phyloP scores from a whole-genome alignment of 2,329 filamentous ascomycete species.

The Apiospora rasikravindrae region DNA sequence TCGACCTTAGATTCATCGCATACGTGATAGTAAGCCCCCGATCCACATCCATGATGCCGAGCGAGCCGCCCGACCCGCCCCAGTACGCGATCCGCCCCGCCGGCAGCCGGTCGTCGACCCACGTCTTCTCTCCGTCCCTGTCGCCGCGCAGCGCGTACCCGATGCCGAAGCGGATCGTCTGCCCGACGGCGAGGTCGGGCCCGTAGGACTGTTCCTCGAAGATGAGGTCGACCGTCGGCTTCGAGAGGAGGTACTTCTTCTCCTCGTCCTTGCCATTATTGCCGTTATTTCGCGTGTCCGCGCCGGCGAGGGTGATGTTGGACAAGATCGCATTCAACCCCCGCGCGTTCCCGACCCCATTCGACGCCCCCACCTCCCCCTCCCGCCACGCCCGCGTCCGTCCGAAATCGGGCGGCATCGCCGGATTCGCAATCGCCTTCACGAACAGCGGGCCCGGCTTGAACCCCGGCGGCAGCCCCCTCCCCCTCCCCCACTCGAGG shows the following conservation, averaged over 20 bases:
- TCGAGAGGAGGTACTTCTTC: conserved; percentile 42
- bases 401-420: conserved; percentile 28
- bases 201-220: conserved; percentile 50
- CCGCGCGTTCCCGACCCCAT: conserved; percentile 52
- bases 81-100: conserved; percentile 37
- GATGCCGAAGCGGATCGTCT: conserved; percentile 46
- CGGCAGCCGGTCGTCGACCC: conserved; percentile 36
- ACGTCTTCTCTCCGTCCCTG: conserved; percentile 25
- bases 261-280: neutral
- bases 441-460: conserved; percentile 33
- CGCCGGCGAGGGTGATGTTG: conserved; percentile 59
- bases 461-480: conserved; percentile 25
- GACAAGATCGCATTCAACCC: conserved; percentile 48
- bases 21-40: conserved; percentile 32
- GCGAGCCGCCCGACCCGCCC: conserved; percentile 33
- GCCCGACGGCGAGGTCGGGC: conserved; percentile 44
- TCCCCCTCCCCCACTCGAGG: conserved; percentile 12
- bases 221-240: conserved; percentile 48
- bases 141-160: conserved; percentile 45
- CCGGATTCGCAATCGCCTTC: conserved; percentile 37
- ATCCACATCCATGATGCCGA: conserved; percentile 32
- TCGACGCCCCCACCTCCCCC: conserved; percentile 47
- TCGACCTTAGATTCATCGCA: conserved; percentile 31
- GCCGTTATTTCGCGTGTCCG: neutral
- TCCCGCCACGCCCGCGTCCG: conserved; percentile 42